Evolutionary conservation across 331 rosid genomes (phyloP).

Genomic region (Erythrophleum ivorense): DNA sequence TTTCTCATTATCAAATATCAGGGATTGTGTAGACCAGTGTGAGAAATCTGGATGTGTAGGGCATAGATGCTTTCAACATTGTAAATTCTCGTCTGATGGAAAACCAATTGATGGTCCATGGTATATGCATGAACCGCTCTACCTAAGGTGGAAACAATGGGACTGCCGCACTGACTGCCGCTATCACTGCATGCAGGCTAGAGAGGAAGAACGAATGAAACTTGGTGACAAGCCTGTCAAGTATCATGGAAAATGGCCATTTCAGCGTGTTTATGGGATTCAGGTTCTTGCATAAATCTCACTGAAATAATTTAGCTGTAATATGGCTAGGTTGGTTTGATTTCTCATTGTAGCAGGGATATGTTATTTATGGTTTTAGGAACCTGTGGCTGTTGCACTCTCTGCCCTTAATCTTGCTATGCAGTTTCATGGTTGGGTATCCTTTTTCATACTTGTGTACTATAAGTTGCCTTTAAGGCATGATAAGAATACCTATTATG

Average conservation of each 20-base stretch:
- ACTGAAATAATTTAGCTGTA: constrained; percentile 27
- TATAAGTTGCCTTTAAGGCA: constrained; percentile 80
- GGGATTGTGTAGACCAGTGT: constrained; percentile 82
- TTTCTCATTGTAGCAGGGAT: constrained; percentile 36
- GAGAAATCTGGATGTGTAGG: constrained; percentile 92
- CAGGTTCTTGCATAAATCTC: constrained; percentile 66
- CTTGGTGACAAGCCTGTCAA: constrained; percentile 81
- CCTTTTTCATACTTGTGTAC: constrained; percentile 88
- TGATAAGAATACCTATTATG: constrained; percentile 76
- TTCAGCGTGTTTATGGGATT: constrained; percentile 86
- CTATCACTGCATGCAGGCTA: constrained; percentile 84
- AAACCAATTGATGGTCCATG: constrained; percentile 95
- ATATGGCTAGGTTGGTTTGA: constrained; percentile 35
- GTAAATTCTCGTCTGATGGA: constrained; percentile 99
- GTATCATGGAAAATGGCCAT: constrained; percentile 99
- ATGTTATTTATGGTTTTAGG: constrained; percentile 58
- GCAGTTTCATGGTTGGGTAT: constrained; percentile 98
- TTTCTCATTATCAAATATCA: constrained; percentile 33
- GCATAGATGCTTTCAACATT: constrained; percentile 88
- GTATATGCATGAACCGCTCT: constrained; percentile 96
- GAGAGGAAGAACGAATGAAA: constrained; percentile 85
- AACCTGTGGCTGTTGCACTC: constrained; percentile 92
- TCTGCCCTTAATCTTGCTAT: constrained; percentile 90
- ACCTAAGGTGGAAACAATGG: constrained; percentile 95
- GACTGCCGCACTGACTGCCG: constrained; percentile 92